Evolutionary conservation across 371 early-diverging fungal genomes (phyloP).

Genomic region (Mortierella sp.): DNA sequence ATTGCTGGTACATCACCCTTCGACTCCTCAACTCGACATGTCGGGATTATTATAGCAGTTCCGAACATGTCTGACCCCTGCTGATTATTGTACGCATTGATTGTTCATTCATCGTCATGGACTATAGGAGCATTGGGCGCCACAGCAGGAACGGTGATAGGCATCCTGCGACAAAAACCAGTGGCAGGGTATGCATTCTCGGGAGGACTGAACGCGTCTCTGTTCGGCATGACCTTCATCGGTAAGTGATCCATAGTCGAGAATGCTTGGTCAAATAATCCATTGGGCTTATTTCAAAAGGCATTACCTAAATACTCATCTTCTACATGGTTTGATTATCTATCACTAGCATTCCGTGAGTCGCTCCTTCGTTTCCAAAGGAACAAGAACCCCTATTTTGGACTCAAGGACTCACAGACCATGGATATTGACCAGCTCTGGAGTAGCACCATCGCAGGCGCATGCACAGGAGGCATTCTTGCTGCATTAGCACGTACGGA

Average conservation of each 20-base stretch:
- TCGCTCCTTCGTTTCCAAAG: constrained; percentile 66
- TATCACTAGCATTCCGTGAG: constrained; percentile 58
- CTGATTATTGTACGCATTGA: too few relatives aligned
- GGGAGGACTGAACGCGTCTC: constrained; percentile 40
- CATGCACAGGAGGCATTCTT: constrained; percentile 66
- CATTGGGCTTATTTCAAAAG: neutral
- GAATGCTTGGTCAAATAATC: too few relatives aligned
- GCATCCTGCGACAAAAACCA: constrained; percentile 53
- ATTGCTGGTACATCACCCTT: constrained; percentile 21
- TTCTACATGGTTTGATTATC: too few relatives aligned
- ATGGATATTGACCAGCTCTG: constrained; percentile 65
- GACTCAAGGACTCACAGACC: constrained; percentile 68
- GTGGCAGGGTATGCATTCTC: constrained; percentile 33
- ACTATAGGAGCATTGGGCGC: too few relatives aligned
- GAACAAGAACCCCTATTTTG: constrained; percentile 65
- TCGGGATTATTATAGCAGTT: neutral
- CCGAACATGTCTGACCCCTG: too few relatives aligned
- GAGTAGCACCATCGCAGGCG: constrained; percentile 70
- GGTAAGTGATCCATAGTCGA: constrained; percentile 49
- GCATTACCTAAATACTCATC: neutral
- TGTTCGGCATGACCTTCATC: constrained; percentile 47
- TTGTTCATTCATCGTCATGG: too few relatives aligned
- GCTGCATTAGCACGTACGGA: constrained; percentile 62
- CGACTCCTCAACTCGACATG: neutral
- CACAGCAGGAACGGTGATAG: constrained; percentile 63